Conservation (phyloP, 2,329 filamentous ascomycete genomes). For the Arthroderma uncinatum region DNA sequence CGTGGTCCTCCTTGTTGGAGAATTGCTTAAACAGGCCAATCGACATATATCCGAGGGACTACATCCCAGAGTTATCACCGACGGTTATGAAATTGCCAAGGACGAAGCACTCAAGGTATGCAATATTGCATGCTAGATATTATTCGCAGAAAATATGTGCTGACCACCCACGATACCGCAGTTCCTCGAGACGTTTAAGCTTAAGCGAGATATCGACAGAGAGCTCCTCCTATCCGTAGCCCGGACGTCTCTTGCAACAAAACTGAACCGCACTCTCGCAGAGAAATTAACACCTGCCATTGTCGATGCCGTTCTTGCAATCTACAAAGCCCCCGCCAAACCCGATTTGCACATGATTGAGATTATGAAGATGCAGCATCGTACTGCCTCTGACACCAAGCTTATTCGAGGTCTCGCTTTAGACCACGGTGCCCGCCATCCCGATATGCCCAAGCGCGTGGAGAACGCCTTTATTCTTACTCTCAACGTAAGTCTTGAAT, state of each 20-base stretch:
- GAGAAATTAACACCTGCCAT: conserved; percentile 88
- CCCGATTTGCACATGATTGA: conserved; percentile 98
- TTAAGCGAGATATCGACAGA: conserved; percentile 75
- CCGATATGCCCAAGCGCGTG: conserved; percentile 93
- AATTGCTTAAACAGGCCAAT: conserved; percentile 94
- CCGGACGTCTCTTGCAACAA: conserved; percentile 86
- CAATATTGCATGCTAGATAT: conserved; percentile 4
- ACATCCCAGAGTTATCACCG: conserved; percentile 90
- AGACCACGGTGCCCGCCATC: conserved; percentile 91
- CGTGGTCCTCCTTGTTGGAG: conserved; percentile 86
- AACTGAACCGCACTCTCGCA: conserved; percentile 80
- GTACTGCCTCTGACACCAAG: conserved; percentile 88
- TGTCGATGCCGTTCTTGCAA: conserved; percentile 89
- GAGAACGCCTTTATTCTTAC: conserved; percentile 94
- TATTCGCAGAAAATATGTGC: conserved; percentile 14
- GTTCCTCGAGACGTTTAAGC: conserved; percentile 93
- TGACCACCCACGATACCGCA: conserved; percentile 29
- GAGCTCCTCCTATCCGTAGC: conserved; percentile 90
- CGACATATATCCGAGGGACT: conserved; percentile 94
- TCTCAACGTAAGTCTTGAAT: conserved; percentile 92
- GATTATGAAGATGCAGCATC: conserved; percentile 99
- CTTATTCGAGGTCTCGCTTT: conserved; percentile 85
- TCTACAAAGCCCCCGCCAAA: conserved; percentile 79
- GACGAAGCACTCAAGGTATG: conserved; percentile 72
- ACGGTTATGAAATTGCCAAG: conserved; percentile 96